Conservation (phyloP, 306 rosid species). For the Potentilla sterilis region DNA sequence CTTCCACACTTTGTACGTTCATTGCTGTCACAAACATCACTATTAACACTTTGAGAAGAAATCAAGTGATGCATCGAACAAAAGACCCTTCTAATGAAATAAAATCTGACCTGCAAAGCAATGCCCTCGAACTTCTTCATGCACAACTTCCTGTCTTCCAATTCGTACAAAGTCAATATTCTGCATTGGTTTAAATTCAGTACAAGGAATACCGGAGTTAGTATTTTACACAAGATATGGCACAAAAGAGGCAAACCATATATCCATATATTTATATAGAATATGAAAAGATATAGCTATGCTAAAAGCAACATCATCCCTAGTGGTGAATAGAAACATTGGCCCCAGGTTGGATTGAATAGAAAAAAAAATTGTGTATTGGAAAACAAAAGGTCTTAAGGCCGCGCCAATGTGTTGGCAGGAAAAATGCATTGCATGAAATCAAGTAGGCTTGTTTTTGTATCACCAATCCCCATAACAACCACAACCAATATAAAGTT, state of each 20-base stretch:
- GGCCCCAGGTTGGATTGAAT: background rate
- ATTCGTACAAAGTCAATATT: conserved; percentile 81
- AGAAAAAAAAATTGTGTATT: background rate
- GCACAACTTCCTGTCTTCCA: conserved; percentile 80
- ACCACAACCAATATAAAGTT: background rate
- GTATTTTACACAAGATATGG: conserved; percentile 8
- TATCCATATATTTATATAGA: background rate
- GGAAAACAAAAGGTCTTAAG: background rate
- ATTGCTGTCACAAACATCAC: conserved; percentile 40
- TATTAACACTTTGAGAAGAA: conserved; percentile 21
- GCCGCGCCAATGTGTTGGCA: background rate
- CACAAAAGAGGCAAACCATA: background rate
- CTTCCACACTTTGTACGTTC: conserved; percentile 55
- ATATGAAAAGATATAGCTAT: background rate
- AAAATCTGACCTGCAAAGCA: conserved; percentile 75
- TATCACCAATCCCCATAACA: background rate
- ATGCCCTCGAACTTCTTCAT: conserved; percentile 69
- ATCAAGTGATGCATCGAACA: conserved; percentile 16
- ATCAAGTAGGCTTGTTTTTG: background rate
- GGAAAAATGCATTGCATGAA: background rate
- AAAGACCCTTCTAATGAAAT: conserved; percentile 9
- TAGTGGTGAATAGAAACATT: background rate
- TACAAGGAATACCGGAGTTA: conserved; percentile 11
- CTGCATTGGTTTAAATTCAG: conserved; percentile 44
- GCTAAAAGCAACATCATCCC: background rate